Evolutionary conservation across 176 grass and related monocot species (phyloP).

Genomic region (Puya raimondii): DNA sequence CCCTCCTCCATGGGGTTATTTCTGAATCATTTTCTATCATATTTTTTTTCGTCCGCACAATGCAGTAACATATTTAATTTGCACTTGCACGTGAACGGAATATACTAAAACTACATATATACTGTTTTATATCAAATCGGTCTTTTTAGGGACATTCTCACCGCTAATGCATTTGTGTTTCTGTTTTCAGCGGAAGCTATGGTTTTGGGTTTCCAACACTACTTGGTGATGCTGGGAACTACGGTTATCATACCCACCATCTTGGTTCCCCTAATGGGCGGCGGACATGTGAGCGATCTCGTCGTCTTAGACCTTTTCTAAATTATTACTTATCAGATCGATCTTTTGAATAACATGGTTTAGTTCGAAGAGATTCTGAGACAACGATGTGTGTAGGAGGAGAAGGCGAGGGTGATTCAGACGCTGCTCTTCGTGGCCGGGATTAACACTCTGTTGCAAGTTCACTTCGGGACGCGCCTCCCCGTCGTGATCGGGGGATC

Average conservation of each 20-base stretch:
- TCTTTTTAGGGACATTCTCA: no score
- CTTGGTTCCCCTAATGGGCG: constrained; percentile 87
- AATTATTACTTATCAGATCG: background rate
- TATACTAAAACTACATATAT: background rate
- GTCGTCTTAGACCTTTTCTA: background rate
- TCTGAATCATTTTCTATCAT: background rate
- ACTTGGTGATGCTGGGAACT: constrained; percentile 93
- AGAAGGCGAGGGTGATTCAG: constrained; percentile 95
- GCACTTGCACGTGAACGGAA: background rate
- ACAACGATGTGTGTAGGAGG: constrained; percentile 38
- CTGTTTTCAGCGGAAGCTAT: constrained; percentile 40
- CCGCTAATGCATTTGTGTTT: no score
- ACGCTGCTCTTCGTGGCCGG: constrained; percentile 76
- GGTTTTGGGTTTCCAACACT: constrained; percentile 81
- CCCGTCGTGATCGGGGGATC: constrained; percentile 72
- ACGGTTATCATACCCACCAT: constrained; percentile 82
- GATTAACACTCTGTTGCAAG: constrained; percentile 91
- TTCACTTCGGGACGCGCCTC: constrained; percentile 64
- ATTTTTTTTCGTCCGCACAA: background rate
- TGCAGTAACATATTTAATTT: background rate
- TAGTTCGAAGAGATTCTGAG: background rate
- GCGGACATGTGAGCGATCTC: constrained; percentile 41
- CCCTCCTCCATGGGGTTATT: constrained; percentile 67
- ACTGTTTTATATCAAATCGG: no score
- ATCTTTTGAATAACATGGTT: background rate